phyloP scores from a whole-genome alignment of 1,139 yeast species.

The Candida sanyaensis region DNA sequence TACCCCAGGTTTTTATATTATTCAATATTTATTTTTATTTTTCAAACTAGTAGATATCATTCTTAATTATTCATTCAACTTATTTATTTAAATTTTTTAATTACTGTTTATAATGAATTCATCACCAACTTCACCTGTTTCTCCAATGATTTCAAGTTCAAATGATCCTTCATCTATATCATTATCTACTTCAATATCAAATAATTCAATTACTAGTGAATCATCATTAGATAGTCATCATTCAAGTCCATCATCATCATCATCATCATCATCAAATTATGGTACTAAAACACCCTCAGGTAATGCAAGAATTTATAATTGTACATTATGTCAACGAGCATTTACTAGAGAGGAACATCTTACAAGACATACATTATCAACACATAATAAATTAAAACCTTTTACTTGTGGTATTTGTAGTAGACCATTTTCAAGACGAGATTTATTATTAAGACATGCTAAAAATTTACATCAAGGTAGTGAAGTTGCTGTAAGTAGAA shows the following conservation, averaged over 20 bases:
- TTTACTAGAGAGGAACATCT: constrained; percentile 52
- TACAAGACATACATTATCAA: constrained; percentile 45
- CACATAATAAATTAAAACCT: constrained; percentile 50
- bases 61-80: background rate
- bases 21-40: background rate
- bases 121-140: constrained; percentile 5
- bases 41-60: background rate
- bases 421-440: constrained; percentile 90
- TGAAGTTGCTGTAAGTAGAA: constrained; percentile 46
- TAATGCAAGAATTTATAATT: constrained; percentile 45
- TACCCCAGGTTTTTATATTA: background rate
- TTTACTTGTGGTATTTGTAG: constrained; percentile 92
- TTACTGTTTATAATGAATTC: background rate
- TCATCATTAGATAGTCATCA: constrained; percentile 1
- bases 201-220: constrained; percentile 2
- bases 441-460: constrained; percentile 86
- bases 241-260: background rate
- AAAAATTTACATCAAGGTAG: constrained; percentile 86
- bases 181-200: constrained; percentile 1
- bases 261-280: constrained; percentile 23
- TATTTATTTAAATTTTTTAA: background rate
- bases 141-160: background rate
- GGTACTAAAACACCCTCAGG: constrained; percentile 50
- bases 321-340: constrained; percentile 46
- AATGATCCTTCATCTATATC: background rate